Evolutionary conservation across 2,329 filamentous ascomycete genomes (phyloP), one percentile per base, ranked within the genome.

Genomic region (Aspergillus luchuensis): DNA sequence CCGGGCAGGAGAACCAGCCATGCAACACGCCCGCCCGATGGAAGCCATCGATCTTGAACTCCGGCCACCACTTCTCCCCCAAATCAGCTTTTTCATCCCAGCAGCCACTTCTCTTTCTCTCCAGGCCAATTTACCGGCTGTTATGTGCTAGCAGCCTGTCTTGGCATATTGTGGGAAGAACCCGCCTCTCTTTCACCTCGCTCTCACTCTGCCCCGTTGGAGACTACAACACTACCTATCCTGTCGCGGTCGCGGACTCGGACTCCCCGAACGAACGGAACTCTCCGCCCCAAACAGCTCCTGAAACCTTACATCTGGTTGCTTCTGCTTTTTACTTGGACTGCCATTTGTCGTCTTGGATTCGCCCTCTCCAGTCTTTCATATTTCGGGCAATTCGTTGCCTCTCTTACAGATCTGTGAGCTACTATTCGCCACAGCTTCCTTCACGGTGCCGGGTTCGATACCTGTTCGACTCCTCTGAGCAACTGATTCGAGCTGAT

Each of bases 171-270:
- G 36, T 41, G 43, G 49, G 23, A 49, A 21, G 28, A 7, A 45
- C 10, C 41, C 41, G 41, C 41, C 25, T 59, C 48, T 41, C 51
- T 41, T 41, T 47, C 57, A 43, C 39, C 49, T 43, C 15, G 15
- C 21, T 33, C 43, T 21, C 17, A 23, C n/a, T 30, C n/a, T 28
- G 19, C 23, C 48, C 51, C 28, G 30, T 51, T 49, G 47, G 47
- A 51, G 50, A 48, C 56, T 56, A 47, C 48, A 39, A 54, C 23
- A 21, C 25, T 50, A 45, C 21, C 41, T 36, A 36, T 36, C 52
- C 53, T 53, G 58, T 65, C 56, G 63, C 60, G 57, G 56, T 61
- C 61, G 58, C 63, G 63, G 63, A 68, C 62, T 67, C 56, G 65
- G 63, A 67, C 62, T 67, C 56, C 63, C 60, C 65, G 56, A 64